These are phyloP conservation scores for Russula ochroleuca DNA, from an alignment of 768 basidiomycete genomes.

Conservation along the genomic window DNA sequence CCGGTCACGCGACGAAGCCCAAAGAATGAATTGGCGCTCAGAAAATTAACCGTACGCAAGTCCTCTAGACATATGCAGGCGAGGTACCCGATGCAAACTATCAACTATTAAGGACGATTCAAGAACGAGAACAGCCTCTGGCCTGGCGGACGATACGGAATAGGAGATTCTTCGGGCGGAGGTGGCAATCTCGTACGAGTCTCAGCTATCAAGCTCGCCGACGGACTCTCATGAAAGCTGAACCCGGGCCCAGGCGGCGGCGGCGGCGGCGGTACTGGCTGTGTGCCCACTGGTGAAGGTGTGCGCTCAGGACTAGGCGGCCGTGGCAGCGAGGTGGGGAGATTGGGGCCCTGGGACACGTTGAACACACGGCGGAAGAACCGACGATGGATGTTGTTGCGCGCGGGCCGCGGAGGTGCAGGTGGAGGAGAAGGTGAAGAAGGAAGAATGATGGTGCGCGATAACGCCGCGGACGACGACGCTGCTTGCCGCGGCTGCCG, in stretches of 20 bases:
- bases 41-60: no score
- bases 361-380: not conserved
- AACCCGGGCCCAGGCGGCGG: not conserved
- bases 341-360: not conserved
- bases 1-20: no score
- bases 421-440: not conserved
- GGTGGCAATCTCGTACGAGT: conserved; percentile 21
- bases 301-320: not conserved
- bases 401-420: conserved; percentile 4
- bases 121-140: not conserved
- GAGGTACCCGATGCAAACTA: not conserved
- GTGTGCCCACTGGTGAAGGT: not conserved
- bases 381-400: not conserved
- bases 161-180: not conserved
- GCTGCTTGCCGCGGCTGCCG: no score
- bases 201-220: conserved; percentile 6
- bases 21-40: no score
- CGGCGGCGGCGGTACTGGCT: not conserved
- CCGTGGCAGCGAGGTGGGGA: not conserved
- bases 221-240: not conserved
- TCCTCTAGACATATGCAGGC: no score
- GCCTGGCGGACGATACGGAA: conserved; percentile 12
- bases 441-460: not conserved
- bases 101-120: not conserved
- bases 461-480: not conserved